These are phyloP conservation scores for Trametes cinnabarina DNA, from an alignment of 768 basidiomycete genomes.

Conservation along the genomic window DNA sequence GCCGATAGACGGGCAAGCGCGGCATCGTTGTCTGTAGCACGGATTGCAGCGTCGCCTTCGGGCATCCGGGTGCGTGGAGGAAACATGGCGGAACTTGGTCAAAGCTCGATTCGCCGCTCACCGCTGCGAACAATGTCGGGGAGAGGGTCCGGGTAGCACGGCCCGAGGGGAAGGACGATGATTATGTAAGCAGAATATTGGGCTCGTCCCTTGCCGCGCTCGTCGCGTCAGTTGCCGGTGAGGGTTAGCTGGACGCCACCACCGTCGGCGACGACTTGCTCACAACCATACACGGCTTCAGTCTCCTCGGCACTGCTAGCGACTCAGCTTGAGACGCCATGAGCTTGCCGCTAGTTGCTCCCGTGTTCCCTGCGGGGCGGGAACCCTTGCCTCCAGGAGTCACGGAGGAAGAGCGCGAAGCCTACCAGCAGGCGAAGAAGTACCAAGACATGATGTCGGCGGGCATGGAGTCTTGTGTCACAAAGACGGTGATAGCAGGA, in stretches of 20 bases:
- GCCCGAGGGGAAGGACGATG: not conserved
- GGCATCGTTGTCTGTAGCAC: conserved; percentile 81
- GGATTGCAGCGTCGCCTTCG: conserved; percentile 62
- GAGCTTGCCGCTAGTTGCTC: conserved; percentile 49
- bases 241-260: too few species aligned
- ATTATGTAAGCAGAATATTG: conserved; percentile 1
- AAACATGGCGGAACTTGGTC: too few species aligned
- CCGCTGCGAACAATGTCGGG: not conserved
- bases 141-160: not conserved
- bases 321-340: conserved; percentile 7
- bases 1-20: conserved; percentile 86
- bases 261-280: too few species aligned
- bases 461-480: conserved; percentile 84
- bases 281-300: not conserved
- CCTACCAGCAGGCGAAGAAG: conserved; percentile 67
- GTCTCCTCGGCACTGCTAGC: not conserved
- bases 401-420: conserved; percentile 73
- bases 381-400: conserved; percentile 85
- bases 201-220: too few species aligned
- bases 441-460: conserved; percentile 68
- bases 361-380: conserved; percentile 80
- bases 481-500: conserved; percentile 80
- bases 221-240: too few species aligned
- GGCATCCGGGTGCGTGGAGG: conserved; percentile 14
- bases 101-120: not conserved